Base-by-base conservation (phyloP, 129 eudicot species). In the Ambrosia artemisiifolia region DNA sequence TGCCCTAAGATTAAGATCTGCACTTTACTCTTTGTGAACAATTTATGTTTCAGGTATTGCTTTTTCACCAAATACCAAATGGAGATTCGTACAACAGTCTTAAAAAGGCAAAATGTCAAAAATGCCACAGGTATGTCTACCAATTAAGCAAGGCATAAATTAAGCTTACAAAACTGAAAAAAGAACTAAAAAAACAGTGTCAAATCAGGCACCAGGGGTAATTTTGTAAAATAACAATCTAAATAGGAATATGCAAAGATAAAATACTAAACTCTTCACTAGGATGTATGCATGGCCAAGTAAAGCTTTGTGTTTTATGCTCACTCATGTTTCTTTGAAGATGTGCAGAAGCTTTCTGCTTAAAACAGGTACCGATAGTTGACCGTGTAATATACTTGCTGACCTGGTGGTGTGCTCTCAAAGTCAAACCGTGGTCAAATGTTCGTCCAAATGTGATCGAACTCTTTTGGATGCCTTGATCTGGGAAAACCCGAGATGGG, bases 231-330 rank as follows among this genome's bases (percentile, higher is more conserved):
- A 49, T 2, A 54, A 70, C 72, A 69, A 69, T 59, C 53, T 70
- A 59, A 64, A 88, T 1, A 10, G 83, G 83, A 43, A 81, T 70
- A 69, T 88, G 95, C 71, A 85, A 81, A 14, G 95, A 88, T 44
- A 88, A 70, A 54, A 88, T 76, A 68, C 76, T 77, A 16, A 75
- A 66, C 42, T 69, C 73, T 70, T 82, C 75, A 34, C 67, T 64
- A 36, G 80, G 81, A 28, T 38, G 75, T 64, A 73, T 65, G 65
- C 67, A 51, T 42, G 71, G 82, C 85, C 82, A 81, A 76, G 57
- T 71, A 42, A 64, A 69, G 42, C 73, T 69, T 34, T 64, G 65
- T 38, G 73, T 28, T 43, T 64, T 75, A 68, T 46, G 63, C 43
- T 74, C 81, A 60, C 44, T 64, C 19, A 6, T n/a, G 47, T 56